Percentiles rank a stretch among this genome's conserved stretches.
Conservation (phyloP, 306 rosid genomes). For the Cajanus cajan region DNA sequence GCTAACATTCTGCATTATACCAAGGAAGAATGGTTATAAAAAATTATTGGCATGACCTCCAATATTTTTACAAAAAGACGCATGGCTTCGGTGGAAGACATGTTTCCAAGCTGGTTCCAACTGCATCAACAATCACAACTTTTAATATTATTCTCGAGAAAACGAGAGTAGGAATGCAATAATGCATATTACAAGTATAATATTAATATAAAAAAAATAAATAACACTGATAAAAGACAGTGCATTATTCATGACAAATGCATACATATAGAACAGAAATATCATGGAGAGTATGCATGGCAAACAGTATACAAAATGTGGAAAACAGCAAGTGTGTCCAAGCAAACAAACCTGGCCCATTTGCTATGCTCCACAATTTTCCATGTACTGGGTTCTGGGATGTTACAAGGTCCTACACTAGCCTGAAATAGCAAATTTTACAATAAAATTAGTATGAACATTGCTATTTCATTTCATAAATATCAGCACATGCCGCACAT, state of each 20-base stretch:
- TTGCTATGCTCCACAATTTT: constrained; percentile 88
- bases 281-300: not conserved
- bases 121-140: constrained; percentile 53
- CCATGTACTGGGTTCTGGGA: constrained; percentile 86
- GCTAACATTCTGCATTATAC: constrained; percentile 17
- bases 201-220: not conserved
- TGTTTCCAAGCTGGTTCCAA: constrained; percentile 94
- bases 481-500: not conserved
- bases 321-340: not conserved
- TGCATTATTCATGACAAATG: not conserved
- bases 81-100: constrained; percentile 88
- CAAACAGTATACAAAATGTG: constrained; percentile 3
- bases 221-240: not conserved
- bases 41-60: constrained; percentile 55
- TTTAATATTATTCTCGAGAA: constrained; percentile 17
- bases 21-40: constrained; percentile 11
- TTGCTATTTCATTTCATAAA: not conserved
- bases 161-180: not conserved
- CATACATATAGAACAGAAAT: not conserved
- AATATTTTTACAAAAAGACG: constrained; percentile 97
- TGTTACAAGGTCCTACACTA: constrained; percentile 74
- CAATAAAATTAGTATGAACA: not conserved
- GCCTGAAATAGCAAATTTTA: constrained; percentile 61
- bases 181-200: not conserved
- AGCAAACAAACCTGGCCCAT: constrained; percentile 83